Conservation (phyloP, 257 asterid genomes). For the Ballota nigra region DNA sequence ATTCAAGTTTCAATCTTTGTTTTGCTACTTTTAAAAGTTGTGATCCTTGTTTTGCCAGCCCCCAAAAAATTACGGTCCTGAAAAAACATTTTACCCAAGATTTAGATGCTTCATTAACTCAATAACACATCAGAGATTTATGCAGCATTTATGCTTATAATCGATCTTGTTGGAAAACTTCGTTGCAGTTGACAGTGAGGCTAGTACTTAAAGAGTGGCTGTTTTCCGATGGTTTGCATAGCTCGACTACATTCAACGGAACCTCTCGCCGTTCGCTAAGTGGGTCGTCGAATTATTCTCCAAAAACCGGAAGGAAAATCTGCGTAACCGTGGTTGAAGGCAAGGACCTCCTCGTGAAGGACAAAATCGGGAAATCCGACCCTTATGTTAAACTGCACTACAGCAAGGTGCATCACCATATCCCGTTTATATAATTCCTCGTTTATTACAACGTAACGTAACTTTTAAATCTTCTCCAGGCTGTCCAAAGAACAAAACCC, state of each 20-base stretch:
- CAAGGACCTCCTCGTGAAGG: constrained; percentile 70
- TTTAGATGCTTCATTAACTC: not conserved
- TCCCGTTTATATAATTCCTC: not conserved
- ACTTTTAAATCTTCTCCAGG: constrained; percentile 39
- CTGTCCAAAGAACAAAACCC: constrained; percentile 56
- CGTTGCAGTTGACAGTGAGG: constrained; percentile 76
- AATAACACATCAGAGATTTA: not conserved
- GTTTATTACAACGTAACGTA: not conserved
- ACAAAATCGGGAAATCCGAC: constrained; percentile 69
- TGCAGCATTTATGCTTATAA: not conserved
- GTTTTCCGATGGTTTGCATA: constrained; percentile 83
- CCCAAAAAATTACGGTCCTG: no score
- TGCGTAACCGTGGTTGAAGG: constrained; percentile 71
- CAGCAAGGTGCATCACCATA: constrained; percentile 62
- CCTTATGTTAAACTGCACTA: constrained; percentile 82
- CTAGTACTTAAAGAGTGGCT: constrained; percentile 94
- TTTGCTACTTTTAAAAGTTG: no score
- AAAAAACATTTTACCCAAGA: no score
- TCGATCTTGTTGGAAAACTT: constrained; percentile 22
- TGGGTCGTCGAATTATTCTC: constrained; percentile 44
- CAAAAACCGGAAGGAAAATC: constrained; percentile 82
- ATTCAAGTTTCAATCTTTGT: no score
- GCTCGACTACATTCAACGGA: constrained; percentile 35
- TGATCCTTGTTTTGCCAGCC: no score
- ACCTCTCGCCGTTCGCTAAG: constrained; percentile 49